Base-by-base conservation (phyloP, 768 basidiomycete species). In the Pulveroboletus sp. region DNA sequence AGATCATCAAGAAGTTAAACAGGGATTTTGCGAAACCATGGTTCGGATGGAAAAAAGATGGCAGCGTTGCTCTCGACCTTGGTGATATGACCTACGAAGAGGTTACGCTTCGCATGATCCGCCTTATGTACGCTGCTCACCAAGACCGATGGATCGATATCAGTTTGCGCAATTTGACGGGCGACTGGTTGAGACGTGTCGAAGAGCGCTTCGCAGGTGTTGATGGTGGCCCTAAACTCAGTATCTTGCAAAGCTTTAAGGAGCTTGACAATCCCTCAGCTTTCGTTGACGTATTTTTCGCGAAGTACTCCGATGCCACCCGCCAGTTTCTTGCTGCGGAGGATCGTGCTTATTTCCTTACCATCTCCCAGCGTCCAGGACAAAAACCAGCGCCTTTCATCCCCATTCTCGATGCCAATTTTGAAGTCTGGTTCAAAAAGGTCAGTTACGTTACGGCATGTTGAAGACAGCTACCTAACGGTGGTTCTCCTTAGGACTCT, bases 401-500 rank as follows among this genome's bases (percentile, higher is more conserved):
- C 59, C 94, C 95, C 5, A 84, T 99, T 28, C 80, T 98, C 45
- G 94, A 97, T 66, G 83, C 85, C 18, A 83, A 71, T 57, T 98
- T 98, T 64, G 92, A 94, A 66, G 93, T 98, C 45, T 99, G 96
- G 96, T 98, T 99, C 76, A 98, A 99, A 80, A 99, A 99, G 86
- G 91, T 89, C 53, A 36, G 38, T 32, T 28, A 21, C 21, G 21
- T 21, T 2, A 6, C 13, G 17, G 5, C 8, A 41, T 49, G 17
- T 43, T 18, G 39, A 44, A 21, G 5, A 42, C 46, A 24, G 8
- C 50, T 32, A 10, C 54, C 53, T 58, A 26, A 66, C 46, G 21
- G 24, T 48, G 28, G 18, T 10, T 55, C 11, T 15, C 4, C 44
- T 18, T 57, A 92, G 89, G 95, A 97, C 68, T 98, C 95, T 7